Base-by-base conservation (phyloP, 1,284 basidiomycete genomes). In the Apiotrichum gamsii region DNA sequence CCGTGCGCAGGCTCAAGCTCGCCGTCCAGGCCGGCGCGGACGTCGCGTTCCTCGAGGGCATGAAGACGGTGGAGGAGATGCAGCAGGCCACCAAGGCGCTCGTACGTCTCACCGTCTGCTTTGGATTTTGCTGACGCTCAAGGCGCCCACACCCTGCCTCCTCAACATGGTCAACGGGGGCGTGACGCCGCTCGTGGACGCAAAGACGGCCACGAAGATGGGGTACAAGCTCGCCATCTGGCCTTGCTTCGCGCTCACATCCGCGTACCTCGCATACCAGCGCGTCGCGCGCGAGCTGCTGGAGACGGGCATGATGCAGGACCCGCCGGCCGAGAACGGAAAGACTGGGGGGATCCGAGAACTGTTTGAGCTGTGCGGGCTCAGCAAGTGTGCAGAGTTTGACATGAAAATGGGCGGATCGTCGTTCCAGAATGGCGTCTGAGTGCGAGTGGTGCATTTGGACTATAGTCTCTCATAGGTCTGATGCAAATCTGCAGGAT, bases 31-130 rank as follows among this genome's bases (percentile, higher is more conserved):
- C 79, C 5, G 86, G 86, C 28, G 86, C 86, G 1, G 86, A 88
- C 60, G 84, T 87, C 19, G 87, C 83, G 66, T 89, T 89, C 73
- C 85, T 88, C 42, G 86, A 89, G 70, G 86, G 85, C 44, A 84
- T 87, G 34, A 79, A 79, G 67, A 83, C 79, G 10, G 77, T 82
- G 44, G 80, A 83, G 43, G 77, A 85, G 31, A 77, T 87, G 23
- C 74, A 77, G 56, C 72, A 73, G 3, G 84, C 84, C 2, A 80
- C 87, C 42, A 74, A 75, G 30, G 81, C 80, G 4, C 71, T 88
- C 25, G 78, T 80, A 8, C 84, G 84, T 5, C 20, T 4, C 14
- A 3, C 8, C 5, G 8, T n/a, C 10, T 29, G 28, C 20, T 4
- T 46, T 49, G 72, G 42, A 29, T 33, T 31, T 51, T 48, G 36